phyloP scores from a whole-genome alignment of 352 stramenopile species.

The Globisporangium camurandrum region DNA sequence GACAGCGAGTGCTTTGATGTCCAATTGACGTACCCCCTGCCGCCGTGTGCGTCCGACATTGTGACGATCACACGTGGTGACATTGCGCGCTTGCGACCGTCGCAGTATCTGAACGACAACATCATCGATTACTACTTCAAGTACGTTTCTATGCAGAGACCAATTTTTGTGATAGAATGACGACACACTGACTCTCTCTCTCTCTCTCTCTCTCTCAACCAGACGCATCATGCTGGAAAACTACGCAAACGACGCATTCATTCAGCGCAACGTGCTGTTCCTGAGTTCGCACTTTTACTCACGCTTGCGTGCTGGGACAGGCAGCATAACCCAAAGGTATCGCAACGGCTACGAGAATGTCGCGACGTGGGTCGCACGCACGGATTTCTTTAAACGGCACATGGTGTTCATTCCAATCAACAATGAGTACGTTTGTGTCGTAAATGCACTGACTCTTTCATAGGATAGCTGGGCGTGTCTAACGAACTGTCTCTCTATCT shows the following conservation, averaged over 20 bases:
- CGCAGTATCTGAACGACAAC: constrained; percentile 89
- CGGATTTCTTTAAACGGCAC: constrained; percentile 61
- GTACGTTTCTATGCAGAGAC: constrained; percentile 22
- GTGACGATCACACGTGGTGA: constrained; percentile 68
- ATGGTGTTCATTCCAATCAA: constrained; percentile 87
- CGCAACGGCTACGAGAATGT: constrained; percentile 73
- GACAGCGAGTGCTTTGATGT: constrained; percentile 20
- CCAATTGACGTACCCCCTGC: constrained; percentile 63
- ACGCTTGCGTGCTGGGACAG: constrained; percentile 39
- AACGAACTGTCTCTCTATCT: constrained; percentile 3
- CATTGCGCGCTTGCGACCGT: constrained; percentile 44
- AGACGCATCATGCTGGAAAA: constrained; percentile 55
- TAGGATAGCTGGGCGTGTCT: not conserved
- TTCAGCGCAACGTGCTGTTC: constrained; percentile 72
- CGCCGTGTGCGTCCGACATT: constrained; percentile 61
- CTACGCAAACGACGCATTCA: constrained; percentile 23
- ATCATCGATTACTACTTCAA: constrained; percentile 91
- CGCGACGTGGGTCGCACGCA: constrained; percentile 55
- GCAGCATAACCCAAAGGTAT: constrained; percentile 24
- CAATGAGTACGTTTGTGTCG: constrained; percentile 51
- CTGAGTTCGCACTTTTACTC: constrained; percentile 80
- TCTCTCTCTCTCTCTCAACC: no score
- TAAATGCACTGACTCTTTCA: not conserved
- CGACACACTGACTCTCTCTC: no score
- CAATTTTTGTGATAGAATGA: not conserved